phyloP scores from a whole-genome alignment of 805 yeast species.

The Yarrowia sp. region DNA sequence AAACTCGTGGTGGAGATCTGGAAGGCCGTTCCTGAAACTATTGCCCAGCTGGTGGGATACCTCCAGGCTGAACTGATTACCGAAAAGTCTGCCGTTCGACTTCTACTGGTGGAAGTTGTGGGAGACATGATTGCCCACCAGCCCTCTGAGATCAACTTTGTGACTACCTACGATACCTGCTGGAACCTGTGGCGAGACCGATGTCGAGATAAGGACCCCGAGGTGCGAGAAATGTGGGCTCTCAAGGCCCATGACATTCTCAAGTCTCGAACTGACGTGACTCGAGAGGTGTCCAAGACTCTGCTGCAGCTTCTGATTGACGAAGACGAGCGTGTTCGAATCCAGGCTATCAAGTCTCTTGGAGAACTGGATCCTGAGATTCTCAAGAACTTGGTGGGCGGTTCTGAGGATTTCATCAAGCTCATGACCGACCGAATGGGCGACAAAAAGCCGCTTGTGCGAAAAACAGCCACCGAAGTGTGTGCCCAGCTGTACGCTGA shows the following conservation, averaged over 20 bases:
- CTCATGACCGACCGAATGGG: slow-evolving; percentile 68
- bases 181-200: slow-evolving; percentile 79
- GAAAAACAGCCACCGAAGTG: slow-evolving; percentile 63
- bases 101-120: slow-evolving; percentile 73
- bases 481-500: slow-evolving; percentile 64
- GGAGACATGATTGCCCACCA: slow-evolving; percentile 65
- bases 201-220: slow-evolving; percentile 68
- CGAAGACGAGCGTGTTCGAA: slow-evolving; percentile 74
- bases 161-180: slow-evolving; percentile 61
- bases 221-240: slow-evolving; percentile 75
- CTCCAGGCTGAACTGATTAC: slow-evolving; percentile 74
- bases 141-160: slow-evolving; percentile 64
- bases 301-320: slow-evolving; percentile 78
- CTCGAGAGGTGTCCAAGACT: slow-evolving; percentile 35
- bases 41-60: slow-evolving; percentile 76
- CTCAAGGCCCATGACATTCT: slow-evolving; percentile 62
- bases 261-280: slow-evolving; percentile 53
- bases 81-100: slow-evolving; percentile 69
- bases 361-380: slow-evolving; percentile 53
- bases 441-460: slow-evolving; percentile 70
- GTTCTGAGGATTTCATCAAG: slow-evolving; percentile 17
- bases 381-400: slow-evolving; percentile 56
- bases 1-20: slow-evolving; percentile 70
- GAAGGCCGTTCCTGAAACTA: slow-evolving; percentile 76
- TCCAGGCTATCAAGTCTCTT: slow-evolving; percentile 62